Evolutionary conservation across 2,329 filamentous ascomycete species (phyloP), one percentile per base, ranked within the genome.

Genomic region (Nemania abortiva): DNA sequence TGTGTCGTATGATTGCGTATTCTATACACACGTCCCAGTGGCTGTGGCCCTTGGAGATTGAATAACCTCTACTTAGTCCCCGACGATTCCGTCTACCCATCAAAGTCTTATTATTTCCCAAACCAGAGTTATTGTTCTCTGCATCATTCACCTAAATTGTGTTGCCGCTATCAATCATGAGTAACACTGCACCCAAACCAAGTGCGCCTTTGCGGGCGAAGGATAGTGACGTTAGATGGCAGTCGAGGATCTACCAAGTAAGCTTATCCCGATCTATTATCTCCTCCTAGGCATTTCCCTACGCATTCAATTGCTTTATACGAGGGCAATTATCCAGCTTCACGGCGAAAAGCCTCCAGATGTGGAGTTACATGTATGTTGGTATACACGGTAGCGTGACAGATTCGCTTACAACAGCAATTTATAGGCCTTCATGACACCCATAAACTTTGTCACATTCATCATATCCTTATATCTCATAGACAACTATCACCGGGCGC

Each of bases 381-480:
- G 18, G 47, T 11, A 27, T 13, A n/a, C 18, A 34, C 18, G 20
- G 37, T 29, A 49, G 27, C 15, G 47, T 29, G 20, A 31, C 2
- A 18, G 52, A 39, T n/a, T 27, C 10, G 29, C 56, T 60, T 20
- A 62, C 59, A 24, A 20, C 34, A 55, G 45, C 18, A 24, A 27
- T 4, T 20, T 1, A 34, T 66, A 86, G 84, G 63, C 83, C 22
- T 73, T 92, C 73, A 83, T 91, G 80, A 90, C 89, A 0, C 90
- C 91, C 7, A 73, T 92, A 70, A 84, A 89, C 71, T 87, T 92
- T 77, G 82, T 88, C 59, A 86, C 88, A 24, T 92, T 92, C 79
- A 78, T 93, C 50, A 54, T 92, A 71, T 92, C 90, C 1, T 86
- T 92, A 54, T 84, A 86, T 76, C 79, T 91, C 60, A 85, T 92